Evolutionary conservation across 2,329 filamentous ascomycete species (phyloP).

Genomic region (Aspergillus fumigatiaffinis): DNA sequence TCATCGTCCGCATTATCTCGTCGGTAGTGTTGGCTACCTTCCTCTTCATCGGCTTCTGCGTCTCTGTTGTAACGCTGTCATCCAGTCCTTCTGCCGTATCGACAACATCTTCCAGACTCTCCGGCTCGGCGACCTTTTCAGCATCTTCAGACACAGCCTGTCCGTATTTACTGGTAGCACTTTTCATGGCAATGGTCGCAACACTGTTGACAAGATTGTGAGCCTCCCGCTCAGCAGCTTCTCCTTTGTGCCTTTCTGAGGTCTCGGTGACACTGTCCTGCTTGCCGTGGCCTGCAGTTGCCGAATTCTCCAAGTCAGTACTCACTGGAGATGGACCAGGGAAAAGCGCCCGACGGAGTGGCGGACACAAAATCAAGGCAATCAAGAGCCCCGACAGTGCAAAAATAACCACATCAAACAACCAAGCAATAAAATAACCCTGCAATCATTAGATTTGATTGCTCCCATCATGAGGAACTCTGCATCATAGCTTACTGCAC

Average conservation of each 20-base stretch:
- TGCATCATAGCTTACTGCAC: constrained; percentile 36
- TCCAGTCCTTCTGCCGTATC: constrained; percentile 52
- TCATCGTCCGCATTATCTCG: constrained; percentile 65
- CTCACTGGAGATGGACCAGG: constrained; percentile 68
- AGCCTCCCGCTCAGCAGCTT: constrained; percentile 79
- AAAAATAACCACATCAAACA: constrained; percentile 66
- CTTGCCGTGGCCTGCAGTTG: constrained; percentile 59
- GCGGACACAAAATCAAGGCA: constrained; percentile 62
- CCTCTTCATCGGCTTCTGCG: constrained; percentile 74
- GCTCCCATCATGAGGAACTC: not conserved
- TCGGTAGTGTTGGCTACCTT: constrained; percentile 73
- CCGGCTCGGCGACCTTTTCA: constrained; percentile 37
- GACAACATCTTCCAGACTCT: constrained; percentile 56
- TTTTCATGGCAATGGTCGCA: constrained; percentile 67
- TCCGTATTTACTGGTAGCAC: constrained; percentile 72
- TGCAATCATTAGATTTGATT: constrained; percentile 10
- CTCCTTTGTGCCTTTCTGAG: constrained; percentile 75
- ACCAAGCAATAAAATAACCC: constrained; percentile 64
- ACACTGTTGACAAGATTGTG: constrained; percentile 75
- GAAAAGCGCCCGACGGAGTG: constrained; percentile 61
- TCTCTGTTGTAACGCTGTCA: constrained; percentile 55
- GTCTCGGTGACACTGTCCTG: constrained; percentile 74
- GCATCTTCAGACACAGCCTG: constrained; percentile 54
- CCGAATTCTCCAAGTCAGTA: constrained; percentile 53
- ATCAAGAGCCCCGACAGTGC: constrained; percentile 57